Base-by-base conservation (phyloP, 352 stramenopile genomes). In the Pythium aquatile region DNA sequence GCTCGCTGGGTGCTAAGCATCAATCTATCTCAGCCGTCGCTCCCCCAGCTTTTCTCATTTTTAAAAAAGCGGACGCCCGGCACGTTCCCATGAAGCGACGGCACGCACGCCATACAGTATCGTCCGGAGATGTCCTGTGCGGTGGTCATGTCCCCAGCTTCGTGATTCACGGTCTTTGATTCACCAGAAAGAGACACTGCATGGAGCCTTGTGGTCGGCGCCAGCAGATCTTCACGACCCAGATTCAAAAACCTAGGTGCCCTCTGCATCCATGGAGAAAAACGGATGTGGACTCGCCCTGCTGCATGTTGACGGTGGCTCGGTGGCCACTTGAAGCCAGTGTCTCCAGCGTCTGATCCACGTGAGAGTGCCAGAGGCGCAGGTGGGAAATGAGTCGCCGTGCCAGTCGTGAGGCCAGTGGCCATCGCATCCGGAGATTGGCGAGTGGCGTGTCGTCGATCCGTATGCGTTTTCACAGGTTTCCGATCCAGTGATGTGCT, bases 281-380 rank as follows among this genome's bases (percentile, higher is more conserved):
- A 8, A 14, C 44, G 40, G 17, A 2, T 10, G 5, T 30, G 4
- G 5, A 3, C 5, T 7, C 20, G 1, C 20, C 20, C 20, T 24
- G 20, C 20, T 7, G 5, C 40, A 47, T 47, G 24, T 6, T n/a
- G 44, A 51, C 30, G 20, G 1, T 30, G 44, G 20, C 44, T 51
- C 44, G 20, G 44, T 51, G 44, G 44, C 44, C 20, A 51, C 44
- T 51, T 51, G 44, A 51, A 51, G 44, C 44, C 44, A 51, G 44
- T 51, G 44, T 14, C 44, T 29, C 5, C n/a, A 5, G 44, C 44
- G 24, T 51, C 44, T 51, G 44, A 26, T 51, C 30, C 44, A 11
- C 44, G n/a, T 17, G 17, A 49, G 42, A 49, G 20, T 5, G 42
- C n/a, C 42, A 49, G 42, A 20, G 40, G 20, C 42, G 17, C 42